Evolutionary conservation across 768 basidiomycete species (phyloP), one percentile per base, ranked within the genome.

Genomic region (Scleroderma bovista): DNA sequence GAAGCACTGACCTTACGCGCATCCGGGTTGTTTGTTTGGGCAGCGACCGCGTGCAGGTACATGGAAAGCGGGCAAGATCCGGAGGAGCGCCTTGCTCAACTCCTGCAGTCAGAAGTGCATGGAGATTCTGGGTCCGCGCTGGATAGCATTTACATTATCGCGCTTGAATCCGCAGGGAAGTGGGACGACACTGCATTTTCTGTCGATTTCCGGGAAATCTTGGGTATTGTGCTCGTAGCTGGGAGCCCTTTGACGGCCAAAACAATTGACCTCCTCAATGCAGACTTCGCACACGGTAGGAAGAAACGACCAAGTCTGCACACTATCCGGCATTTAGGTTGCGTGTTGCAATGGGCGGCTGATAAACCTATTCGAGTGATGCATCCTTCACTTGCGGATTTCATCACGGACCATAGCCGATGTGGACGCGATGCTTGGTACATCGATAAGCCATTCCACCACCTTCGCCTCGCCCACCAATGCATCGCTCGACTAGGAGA

Each of bases 311-410:
- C 62, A 5, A 60, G 65, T 47, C 45, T 62, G 12, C 67, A 68
- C 48, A 67, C 65, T 24, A 58, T 67, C 47, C 52, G 54, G 24
- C 59, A 59, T 54, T 46, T 67, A 1, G 55, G 58, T 11, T 57
- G 56, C 22, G 56, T 67, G 19, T 45, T 67, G 45, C 67, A 59
- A 26, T 65, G 64, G 62, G 53, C 54, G 2, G 50, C 59, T 29
- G 57, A 59, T 33, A 52, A 59, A 17, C 58, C 61, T n/a, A 64
- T 70, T 39, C 59, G 50, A 15, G 57, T 66, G 2, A 60, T 63
- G 52, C 69, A 70, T 47, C 60, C 68, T 0, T 69, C 67, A 23
- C 67, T 70, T 20, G 54, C 52, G 6, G 69, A 71, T 44, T 70
- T 71, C 36, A 54, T 70, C 33, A 63, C 63, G 22, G 60, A 69